These are phyloP conservation scores for Beauveria medogensis DNA, from an alignment of 2,329 filamentous ascomycete genomes.

Conservation along the genomic window DNA sequence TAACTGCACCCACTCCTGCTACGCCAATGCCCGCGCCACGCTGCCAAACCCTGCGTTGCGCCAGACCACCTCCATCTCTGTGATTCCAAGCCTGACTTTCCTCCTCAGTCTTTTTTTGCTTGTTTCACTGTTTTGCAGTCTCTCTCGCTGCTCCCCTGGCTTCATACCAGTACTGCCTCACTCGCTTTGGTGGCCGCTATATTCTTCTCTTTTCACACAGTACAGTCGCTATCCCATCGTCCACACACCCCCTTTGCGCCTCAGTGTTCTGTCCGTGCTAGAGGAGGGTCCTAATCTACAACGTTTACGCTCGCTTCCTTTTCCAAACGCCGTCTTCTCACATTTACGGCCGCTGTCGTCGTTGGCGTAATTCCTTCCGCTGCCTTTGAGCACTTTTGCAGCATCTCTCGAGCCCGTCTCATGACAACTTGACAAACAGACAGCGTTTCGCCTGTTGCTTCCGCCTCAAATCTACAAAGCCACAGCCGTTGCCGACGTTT, in stretches of 20 bases:
- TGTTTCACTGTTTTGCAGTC: constrained; percentile 13
- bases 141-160: constrained; percentile 11
- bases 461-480: background rate
- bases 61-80: background rate
- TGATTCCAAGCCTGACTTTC: background rate
- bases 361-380: background rate
- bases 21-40: background rate
- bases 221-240: constrained; percentile 2
- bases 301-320: background rate
- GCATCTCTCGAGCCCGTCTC: background rate
- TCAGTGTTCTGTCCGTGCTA: background rate
- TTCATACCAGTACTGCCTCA: constrained; percentile 35
- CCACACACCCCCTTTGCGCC: background rate
- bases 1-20: background rate
- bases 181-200: constrained; percentile 47
- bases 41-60: background rate
- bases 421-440: background rate
- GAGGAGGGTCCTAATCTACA: background rate
- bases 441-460: background rate
- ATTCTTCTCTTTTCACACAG: constrained; percentile 25
- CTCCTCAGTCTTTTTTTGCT: background rate
- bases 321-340: background rate
- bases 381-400: background rate
- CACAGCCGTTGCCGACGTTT: background rate
- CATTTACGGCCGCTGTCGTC: background rate